phyloP scores from a whole-genome alignment of 139 green algal genomes.

The Picochlorum sp. region DNA sequence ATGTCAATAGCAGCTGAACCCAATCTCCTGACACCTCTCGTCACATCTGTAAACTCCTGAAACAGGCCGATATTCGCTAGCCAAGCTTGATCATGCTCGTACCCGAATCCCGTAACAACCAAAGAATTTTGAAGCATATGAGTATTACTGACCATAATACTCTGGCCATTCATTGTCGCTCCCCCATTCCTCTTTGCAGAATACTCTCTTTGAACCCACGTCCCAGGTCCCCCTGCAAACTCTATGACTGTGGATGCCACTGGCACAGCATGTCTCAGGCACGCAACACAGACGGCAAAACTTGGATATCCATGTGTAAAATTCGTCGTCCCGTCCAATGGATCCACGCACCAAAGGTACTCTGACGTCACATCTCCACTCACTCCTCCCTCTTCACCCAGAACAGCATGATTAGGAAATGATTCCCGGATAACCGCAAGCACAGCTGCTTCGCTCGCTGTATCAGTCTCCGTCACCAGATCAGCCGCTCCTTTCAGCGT shows the following conservation, averaged over 20 bases:
- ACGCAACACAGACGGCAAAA: slow-evolving; percentile 65
- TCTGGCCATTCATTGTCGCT: slow-evolving; percentile 63
- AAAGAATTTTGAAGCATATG: slow-evolving; percentile 29
- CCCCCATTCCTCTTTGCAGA: slow-evolving; percentile 47
- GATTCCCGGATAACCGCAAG: slow-evolving; percentile 37
- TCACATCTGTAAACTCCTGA: slow-evolving; percentile 77
- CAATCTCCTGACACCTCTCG: slow-evolving; percentile 62
- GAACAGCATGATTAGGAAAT: slow-evolving; percentile 53
- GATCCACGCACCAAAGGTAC: slow-evolving; percentile 88
- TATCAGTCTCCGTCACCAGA: slow-evolving; percentile 68
- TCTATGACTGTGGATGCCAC: slow-evolving; percentile 53
- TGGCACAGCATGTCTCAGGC: slow-evolving; percentile 38
- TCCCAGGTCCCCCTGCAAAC: slow-evolving; percentile 37
- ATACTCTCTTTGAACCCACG: slow-evolving; percentile 70
- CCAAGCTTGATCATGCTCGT: slow-evolving; percentile 77
- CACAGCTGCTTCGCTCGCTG: slow-evolving; percentile 47
- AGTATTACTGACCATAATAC: slow-evolving; percentile 17
- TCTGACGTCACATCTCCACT: slow-evolving; percentile 43
- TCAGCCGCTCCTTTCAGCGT: slow-evolving; percentile 60
- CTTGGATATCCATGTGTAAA: slow-evolving; percentile 74
- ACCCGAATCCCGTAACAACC: slow-evolving; percentile 78
- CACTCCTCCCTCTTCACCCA: slow-evolving; percentile 89
- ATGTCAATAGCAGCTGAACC: slow-evolving; percentile 84
- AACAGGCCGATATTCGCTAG: slow-evolving; percentile 77
- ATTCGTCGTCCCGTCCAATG: slow-evolving; percentile 80